These are phyloP conservation scores for Prunus davidiana DNA, from an alignment of 306 rosid genomes.

Conservation along the genomic window DNA sequence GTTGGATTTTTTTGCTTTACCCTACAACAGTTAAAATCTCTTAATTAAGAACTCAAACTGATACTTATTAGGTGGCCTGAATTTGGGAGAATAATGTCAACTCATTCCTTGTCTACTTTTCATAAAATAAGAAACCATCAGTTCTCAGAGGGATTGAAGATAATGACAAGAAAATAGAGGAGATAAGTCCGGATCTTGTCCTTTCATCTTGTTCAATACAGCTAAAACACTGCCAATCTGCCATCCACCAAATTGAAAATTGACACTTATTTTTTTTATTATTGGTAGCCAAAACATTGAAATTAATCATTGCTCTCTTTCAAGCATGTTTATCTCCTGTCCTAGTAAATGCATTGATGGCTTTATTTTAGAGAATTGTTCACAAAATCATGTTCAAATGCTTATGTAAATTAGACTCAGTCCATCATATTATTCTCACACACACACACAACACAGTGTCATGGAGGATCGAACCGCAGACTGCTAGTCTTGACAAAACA, in stretches of 20 bases:
- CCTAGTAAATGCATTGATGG: constrained; percentile 6
- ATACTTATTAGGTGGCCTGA: background rate
- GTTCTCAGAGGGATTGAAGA: background rate
- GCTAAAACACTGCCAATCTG: constrained; percentile 19
- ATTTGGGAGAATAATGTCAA: constrained; percentile 23
- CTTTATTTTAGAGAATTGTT: constrained; percentile 6
- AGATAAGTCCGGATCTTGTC: constrained; percentile 37
- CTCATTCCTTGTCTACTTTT: constrained; percentile 8
- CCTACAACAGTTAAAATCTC: background rate
- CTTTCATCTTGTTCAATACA: constrained; percentile 32
- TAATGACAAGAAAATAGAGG: constrained; percentile 9
- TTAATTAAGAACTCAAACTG: background rate
- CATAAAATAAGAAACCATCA: constrained; percentile 4
- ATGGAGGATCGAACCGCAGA: fast-evolving
- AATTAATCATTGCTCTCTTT: background rate
- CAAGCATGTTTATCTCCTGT: constrained; percentile 11
- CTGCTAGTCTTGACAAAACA: too few species aligned
- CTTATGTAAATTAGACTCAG: background rate
- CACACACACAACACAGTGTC: too few species aligned
- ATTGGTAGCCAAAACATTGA: constrained; percentile 1
- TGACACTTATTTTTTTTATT: background rate
- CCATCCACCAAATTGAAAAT: constrained; percentile 27
- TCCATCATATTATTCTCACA: background rate
- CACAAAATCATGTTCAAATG: constrained; percentile 8
- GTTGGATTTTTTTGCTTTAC: constrained; percentile 8